Conservation (phyloP, 371 early-diverging fungal species). For the Saksenaea oblongispora region DNA sequence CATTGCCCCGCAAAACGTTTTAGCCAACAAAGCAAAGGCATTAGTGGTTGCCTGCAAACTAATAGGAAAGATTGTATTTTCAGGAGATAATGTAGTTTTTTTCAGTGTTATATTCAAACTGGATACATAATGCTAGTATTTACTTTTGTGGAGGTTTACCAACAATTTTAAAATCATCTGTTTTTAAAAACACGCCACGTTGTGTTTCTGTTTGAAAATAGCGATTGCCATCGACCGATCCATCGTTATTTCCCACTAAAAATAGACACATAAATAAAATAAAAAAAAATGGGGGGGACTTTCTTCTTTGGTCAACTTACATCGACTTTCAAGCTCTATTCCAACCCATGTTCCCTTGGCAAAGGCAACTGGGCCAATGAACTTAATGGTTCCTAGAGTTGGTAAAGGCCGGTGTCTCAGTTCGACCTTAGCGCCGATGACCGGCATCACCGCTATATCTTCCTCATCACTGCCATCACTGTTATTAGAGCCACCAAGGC, state of each 20-base stretch:
- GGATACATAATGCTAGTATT: background rate
- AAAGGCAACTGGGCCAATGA: conserved; percentile 42
- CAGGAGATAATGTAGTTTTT: no score
- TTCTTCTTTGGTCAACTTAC: conserved; percentile 23
- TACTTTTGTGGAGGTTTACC: background rate
- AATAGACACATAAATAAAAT: background rate
- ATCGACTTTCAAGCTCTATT: conserved; percentile 43
- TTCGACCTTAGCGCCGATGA: conserved; percentile 41
- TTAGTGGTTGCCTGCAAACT: no score
- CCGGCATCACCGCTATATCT: conserved; percentile 23
- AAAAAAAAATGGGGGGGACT: background rate
- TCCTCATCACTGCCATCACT: conserved; percentile 24
- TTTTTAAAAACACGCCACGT: conserved; percentile 25
- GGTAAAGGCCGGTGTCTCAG: conserved; percentile 42
- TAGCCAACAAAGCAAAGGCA: no score
- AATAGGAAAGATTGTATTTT: no score
- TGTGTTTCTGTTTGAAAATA: conserved; percentile 30
- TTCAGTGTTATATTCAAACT: no score
- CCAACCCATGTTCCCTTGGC: conserved; percentile 51
- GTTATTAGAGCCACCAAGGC: conserved; percentile 17
- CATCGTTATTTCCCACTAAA: conserved; percentile 35
- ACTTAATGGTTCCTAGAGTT: conserved; percentile 43
- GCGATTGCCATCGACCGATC: conserved; percentile 23
- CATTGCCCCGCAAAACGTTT: no score
- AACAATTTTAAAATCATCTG: background rate